These are phyloP conservation scores for Trichoderma erinaceum DNA, from an alignment of 495 filamentous ascomycete species.

Conservation along the genomic window DNA sequence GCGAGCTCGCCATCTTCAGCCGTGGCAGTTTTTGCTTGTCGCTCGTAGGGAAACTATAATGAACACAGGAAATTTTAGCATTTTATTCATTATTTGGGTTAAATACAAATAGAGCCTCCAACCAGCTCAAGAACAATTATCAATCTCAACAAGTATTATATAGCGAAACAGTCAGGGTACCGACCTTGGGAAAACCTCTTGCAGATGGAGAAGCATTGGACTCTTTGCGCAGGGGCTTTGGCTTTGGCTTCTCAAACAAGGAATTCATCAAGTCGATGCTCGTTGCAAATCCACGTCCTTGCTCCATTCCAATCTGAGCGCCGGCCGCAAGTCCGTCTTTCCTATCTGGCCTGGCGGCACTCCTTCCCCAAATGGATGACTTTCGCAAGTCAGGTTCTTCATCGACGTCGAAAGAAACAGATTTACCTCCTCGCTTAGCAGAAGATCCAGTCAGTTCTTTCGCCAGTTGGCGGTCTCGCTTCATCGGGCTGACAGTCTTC, in stretches of 20 bases:
- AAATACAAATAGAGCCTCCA: conserved; percentile 12
- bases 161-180: conserved; percentile 61
- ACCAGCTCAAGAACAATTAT: conserved; percentile 23
- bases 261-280: conserved; percentile 92
- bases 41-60: conserved; percentile 81
- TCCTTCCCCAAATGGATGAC: conserved; percentile 16
- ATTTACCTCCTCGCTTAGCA: neutral
- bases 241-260: conserved; percentile 61
- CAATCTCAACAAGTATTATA: conserved; percentile 46
- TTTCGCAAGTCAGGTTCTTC: conserved; percentile 15
- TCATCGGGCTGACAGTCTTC: conserved; percentile 83
- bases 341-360: conserved; percentile 16
- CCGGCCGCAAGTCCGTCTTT: conserved; percentile 13
- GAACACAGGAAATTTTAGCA: conserved; percentile 28
- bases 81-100: conserved; percentile 9
- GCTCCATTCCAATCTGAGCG: conserved; percentile 17
- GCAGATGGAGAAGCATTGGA: conserved; percentile 25
- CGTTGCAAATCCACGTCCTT: conserved; percentile 57
- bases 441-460: conserved; percentile 44
- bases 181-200: conserved; percentile 43
- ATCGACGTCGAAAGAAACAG: neutral
- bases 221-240: conserved; percentile 27
- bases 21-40: conserved; percentile 54
- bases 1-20: conserved; percentile 51
- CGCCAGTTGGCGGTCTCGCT: conserved; percentile 63